These are phyloP conservation scores for Bombardia bombarda DNA, from an alignment of 495 filamentous ascomycete genomes.

Conservation along the genomic window DNA sequence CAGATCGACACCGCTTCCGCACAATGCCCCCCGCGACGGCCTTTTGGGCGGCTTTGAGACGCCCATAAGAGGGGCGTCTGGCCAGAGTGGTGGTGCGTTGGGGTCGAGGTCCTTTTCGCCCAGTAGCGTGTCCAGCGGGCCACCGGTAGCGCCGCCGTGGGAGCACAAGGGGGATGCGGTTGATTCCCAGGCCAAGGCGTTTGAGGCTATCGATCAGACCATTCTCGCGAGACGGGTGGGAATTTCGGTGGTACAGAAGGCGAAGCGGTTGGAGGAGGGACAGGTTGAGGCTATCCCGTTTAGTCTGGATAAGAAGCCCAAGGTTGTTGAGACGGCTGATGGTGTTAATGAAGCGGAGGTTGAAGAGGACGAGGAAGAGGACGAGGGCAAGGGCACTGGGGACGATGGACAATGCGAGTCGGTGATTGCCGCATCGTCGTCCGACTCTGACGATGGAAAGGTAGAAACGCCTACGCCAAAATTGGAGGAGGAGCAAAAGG, in stretches of 20 bases:
- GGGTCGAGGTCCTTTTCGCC: conserved; percentile 37
- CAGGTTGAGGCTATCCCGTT: conserved; percentile 31
- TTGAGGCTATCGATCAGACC: conserved; percentile 45
- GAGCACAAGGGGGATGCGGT: conserved; percentile 19
- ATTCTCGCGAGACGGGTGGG: conserved; percentile 41
- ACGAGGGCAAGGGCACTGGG: conserved; percentile 6
- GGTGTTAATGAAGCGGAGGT: no score
- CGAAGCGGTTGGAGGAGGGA: no score
- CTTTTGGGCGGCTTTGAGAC: conserved; percentile 17
- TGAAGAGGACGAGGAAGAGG: no score
- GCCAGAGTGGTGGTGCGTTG: no score
- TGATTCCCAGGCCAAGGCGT: conserved; percentile 39
- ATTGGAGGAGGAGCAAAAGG: conserved; percentile 20
- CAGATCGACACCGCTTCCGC: conserved; percentile 23
- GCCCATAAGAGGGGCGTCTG: conserved; percentile 13
- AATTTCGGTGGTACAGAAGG: conserved; percentile 20
- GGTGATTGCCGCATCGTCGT: neutral
- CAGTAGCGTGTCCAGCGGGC: conserved; percentile 14
- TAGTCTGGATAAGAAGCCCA: conserved; percentile 27
- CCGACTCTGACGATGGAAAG: conserved; percentile 2
- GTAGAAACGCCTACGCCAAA: conserved; percentile 7
- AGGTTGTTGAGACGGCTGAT: conserved; percentile 12
- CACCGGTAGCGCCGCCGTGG: conserved; percentile 13
- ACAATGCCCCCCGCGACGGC: conserved; percentile 23
- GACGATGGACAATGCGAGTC: conserved; percentile 8